Conservation (phyloP, 1,139 yeast genomes). For the Debaryomycetaceae sp. region DNA sequence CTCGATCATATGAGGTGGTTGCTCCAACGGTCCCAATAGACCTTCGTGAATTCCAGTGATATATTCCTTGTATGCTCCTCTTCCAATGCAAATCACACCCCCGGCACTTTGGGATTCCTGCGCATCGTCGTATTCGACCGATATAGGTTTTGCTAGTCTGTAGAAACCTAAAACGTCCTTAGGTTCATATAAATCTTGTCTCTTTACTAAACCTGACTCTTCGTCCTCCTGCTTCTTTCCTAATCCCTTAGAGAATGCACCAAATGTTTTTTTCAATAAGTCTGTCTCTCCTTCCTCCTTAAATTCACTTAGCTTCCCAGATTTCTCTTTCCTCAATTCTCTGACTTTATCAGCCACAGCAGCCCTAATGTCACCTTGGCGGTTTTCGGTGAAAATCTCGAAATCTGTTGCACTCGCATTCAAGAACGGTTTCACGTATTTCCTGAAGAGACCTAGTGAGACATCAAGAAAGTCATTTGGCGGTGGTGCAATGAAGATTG, state of each 20-base stretch:
- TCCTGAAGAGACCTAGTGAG: slow-evolving; percentile 69
- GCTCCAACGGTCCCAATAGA: slow-evolving; percentile 81
- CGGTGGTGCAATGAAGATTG: slow-evolving; percentile 89
- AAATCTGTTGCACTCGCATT: slow-evolving; percentile 86
- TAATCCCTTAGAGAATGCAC: slow-evolving; percentile 9
- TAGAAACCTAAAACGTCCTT: slow-evolving; percentile 60
- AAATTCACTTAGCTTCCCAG: not conserved
- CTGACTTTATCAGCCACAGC: slow-evolving; percentile 83
- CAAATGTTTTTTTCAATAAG: slow-evolving; percentile 14
- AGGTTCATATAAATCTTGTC: slow-evolving; percentile 46
- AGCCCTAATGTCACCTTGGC: slow-evolving; percentile 86
- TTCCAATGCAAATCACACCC: slow-evolving; percentile 87
- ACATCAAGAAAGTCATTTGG: slow-evolving; percentile 88
- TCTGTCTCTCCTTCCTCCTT: slow-evolving; percentile 17
- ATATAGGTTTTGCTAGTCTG: slow-evolving; percentile 31
- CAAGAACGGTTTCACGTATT: slow-evolving; percentile 81
- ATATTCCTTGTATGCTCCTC: slow-evolving; percentile 96
- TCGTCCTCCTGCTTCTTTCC: slow-evolving; percentile 13
- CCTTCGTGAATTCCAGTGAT: slow-evolving; percentile 92
- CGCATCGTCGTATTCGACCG: slow-evolving; percentile 45
- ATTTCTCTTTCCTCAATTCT: slow-evolving; percentile 49
- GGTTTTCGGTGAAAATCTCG: slow-evolving; percentile 67
- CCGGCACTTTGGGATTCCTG: slow-evolving; percentile 53
- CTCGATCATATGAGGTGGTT: slow-evolving; percentile 41
- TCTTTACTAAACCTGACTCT: slow-evolving; percentile 20